These are phyloP conservation scores for Schizosaccharomyces lindneri DNA, from an alignment of 805 yeast genomes.

Conservation along the genomic window DNA sequence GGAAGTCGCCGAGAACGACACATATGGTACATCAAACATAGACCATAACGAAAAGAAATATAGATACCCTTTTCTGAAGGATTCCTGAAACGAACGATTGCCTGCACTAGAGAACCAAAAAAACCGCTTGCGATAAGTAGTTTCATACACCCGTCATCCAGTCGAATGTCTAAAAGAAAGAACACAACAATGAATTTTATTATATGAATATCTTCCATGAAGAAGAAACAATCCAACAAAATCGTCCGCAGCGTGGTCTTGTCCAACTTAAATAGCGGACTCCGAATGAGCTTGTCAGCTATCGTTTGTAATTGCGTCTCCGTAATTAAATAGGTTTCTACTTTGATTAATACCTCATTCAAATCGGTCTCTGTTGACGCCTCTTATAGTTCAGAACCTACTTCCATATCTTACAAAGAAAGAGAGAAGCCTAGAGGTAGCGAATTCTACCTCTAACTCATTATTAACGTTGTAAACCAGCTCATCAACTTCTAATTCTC, in stretches of 20 bases:
- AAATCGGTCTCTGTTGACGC: background rate
- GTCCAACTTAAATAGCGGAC: background rate
- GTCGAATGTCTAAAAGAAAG: background rate
- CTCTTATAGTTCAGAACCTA: background rate
- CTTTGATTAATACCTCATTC: background rate
- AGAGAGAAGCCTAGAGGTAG: background rate
- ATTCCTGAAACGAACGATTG: background rate
- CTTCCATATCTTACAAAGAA: background rate
- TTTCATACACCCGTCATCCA: background rate
- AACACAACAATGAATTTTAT: background rate
- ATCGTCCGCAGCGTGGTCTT: background rate
- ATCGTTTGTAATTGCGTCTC: background rate
- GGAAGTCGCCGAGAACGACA: constrained; percentile 1
- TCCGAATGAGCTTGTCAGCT: background rate
- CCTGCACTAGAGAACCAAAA: background rate
- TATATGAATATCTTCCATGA: background rate
- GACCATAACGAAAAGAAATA: background rate
- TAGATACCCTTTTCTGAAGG: background rate
- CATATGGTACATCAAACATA: background rate
- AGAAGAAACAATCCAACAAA: background rate
- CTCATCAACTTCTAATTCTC: background rate
- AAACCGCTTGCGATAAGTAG: background rate
- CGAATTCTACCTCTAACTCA: background rate
- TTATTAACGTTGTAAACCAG: background rate
- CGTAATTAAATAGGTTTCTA: background rate